Evolutionary conservation across 2,329 filamentous ascomycete genomes (phyloP), one percentile per base, ranked within the genome.

Genomic region (Trichophyton benhamiae): DNA sequence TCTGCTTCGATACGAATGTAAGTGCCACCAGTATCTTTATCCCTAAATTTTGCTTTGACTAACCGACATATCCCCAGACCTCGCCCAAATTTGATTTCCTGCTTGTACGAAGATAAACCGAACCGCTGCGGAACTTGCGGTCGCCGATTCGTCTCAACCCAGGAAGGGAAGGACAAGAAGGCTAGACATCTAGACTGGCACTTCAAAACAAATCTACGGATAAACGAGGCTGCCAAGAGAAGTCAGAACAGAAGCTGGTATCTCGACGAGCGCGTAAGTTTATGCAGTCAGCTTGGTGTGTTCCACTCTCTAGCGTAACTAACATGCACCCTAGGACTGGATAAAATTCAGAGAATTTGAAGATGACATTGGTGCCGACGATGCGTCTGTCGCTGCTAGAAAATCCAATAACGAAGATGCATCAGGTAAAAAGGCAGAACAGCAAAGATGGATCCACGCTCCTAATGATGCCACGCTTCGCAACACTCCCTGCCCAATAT

Each of bases 111-210:
- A 63, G 84, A 87, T 20, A 83, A 90, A 44, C 89, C 92, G 0
- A 88, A 91, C 63, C 88, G 91, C 61, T 99, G 94, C 72, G 89
- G 87, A 11, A 92, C 92, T 63, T 99, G 94, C 71, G 94, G 92
- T 25, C 84, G 91, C 63, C 86, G 94, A 1, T 99, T 99, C 73
- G 82, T 82, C 60, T 83, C 83, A 3, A 88, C 89, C 57, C 83
- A 86, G 11, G 85, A 88, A 65, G 92, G 92, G 11, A 88, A 85
- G 68, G 86, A 87, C 71, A 88, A 88, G 78, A 97, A 97, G 77
- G 89, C 87, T 25, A 85, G 87, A 2, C 94, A 99, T 72, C 86
- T 99, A 79, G 94, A 99, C 75, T 99, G 94, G 94, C 94, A 99
- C 74, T 99, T 99, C 77, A 86, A 87, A 61, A 91, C 92, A 25